Base-by-base conservation (phyloP, 2,329 filamentous ascomycete species). In the Colletotrichum scovillei region DNA sequence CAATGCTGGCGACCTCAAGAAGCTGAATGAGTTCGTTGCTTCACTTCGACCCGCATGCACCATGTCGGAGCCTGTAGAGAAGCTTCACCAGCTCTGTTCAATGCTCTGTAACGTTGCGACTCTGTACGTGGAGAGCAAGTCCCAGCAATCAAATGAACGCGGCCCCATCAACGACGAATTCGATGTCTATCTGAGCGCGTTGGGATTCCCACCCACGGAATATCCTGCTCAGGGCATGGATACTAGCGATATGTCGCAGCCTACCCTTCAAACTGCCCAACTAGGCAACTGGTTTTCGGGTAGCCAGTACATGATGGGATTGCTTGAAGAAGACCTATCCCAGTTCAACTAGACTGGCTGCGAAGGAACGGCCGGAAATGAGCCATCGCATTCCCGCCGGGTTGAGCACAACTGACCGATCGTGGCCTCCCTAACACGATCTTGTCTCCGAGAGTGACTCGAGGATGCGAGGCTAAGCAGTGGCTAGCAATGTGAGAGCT, bases 201-300 rank as follows among this genome's bases (percentile, higher is more conserved):
- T 93, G 19, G 91, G 91, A 0, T 86, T 93, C 72, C 89, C 91
- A 74, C 88, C 88, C 65, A 78, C 77, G 75, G 46, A 78, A 76
- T 76, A 71, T 74, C 35, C 70, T 63, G 49, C 78, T 68, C 69
- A 28, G 73, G 55, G 65, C 56, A 76, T 75, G 5, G 82, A 81
- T 30, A 81, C 83, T 63, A 78, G 80, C 9, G 63, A 76, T 24
- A 78, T 80, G 69, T 76, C 76, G 49, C 75, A 79, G 32, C 73
- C 77, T 16, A 68, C 49, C 9, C 73, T 78, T 70, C 78, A 83
- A 72, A 79, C 82, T 28, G 81, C 86, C 38, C 87, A 90, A 58
- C 80, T 92, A 72, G 88, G 89, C 2, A 90, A 92, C 74, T 93
- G 91, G 91, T 92, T 92, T 76, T 90, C 89, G 4, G 90, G 91